Conservation (phyloP, 768 basidiomycete genomes). For the Boletus insuetus region DNA sequence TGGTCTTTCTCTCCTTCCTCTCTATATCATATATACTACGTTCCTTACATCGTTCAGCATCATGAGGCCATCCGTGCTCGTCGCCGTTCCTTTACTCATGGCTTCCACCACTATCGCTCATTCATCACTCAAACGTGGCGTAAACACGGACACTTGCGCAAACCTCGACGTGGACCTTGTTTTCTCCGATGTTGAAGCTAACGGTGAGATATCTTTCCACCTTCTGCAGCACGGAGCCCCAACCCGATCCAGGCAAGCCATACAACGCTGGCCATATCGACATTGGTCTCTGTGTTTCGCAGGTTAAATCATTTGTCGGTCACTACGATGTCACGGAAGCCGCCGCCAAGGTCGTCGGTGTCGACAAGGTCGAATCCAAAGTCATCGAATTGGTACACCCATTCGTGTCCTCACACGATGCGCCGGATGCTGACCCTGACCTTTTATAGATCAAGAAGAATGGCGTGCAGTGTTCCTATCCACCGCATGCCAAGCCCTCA, state of each 20-base stretch:
- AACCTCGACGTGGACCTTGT: conserved; percentile 14
- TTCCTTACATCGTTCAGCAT: background rate
- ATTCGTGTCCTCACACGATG: background rate
- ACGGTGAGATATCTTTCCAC: conserved; percentile 3
- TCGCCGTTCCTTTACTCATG: conserved; percentile 18
- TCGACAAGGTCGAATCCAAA: conserved; percentile 17
- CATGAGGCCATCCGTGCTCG: conserved; percentile 18
- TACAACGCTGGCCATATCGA: conserved; percentile 27
- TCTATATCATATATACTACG: background rate
- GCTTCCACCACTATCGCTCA: conserved; percentile 16
- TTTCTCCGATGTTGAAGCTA: conserved; percentile 11
- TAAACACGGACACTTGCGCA: conserved; percentile 13
- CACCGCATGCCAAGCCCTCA: conserved; percentile 24
- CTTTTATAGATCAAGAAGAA: conserved; percentile 22
- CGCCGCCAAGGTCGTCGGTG: conserved; percentile 24
- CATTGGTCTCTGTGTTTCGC: conserved; percentile 30
- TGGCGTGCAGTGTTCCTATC: conserved; percentile 31
- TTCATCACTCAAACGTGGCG: conserved; percentile 8
- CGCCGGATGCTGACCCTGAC: background rate
- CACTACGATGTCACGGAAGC: conserved; percentile 21
- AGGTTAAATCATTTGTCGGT: conserved; percentile 23
- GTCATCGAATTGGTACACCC: conserved; percentile 24
- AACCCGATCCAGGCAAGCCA: conserved; percentile 12
- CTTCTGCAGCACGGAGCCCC: too few species aligned
- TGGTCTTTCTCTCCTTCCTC: background rate